Conservation (phyloP, 768 basidiomycete species). For the Pleurotus salmoneostramineus region DNA sequence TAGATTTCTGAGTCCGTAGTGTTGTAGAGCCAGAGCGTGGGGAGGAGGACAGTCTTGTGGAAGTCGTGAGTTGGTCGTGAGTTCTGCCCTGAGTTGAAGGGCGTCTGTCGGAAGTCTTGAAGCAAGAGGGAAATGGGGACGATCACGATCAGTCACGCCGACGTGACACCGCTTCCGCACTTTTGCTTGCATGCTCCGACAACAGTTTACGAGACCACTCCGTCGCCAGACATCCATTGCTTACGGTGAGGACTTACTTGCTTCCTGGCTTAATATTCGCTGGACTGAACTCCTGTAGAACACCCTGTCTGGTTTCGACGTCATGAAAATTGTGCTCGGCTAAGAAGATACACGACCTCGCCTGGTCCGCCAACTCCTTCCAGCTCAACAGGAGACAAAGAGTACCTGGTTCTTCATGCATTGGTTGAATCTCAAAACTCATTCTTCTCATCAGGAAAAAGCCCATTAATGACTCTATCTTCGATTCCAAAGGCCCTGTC, state of each 20-base stretch:
- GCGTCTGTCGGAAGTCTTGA: background rate
- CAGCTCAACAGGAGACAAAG: background rate
- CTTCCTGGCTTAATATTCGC: background rate
- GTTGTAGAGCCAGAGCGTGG: too few relatives aligned
- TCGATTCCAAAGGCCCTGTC: conserved; percentile 29
- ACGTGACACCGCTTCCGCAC: background rate
- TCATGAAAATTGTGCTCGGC: conserved; percentile 3
- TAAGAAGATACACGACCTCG: background rate
- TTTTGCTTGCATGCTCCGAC: background rate
- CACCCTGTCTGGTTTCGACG: background rate
- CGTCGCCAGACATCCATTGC: background rate
- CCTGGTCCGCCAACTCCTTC: background rate
- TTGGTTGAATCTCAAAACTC: background rate
- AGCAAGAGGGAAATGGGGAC: background rate
- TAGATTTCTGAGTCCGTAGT: too few relatives aligned
- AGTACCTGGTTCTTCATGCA: background rate
- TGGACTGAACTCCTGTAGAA: conserved; percentile 2
- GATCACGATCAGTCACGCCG: background rate
- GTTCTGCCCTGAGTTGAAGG: too few relatives aligned
- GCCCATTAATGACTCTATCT: conserved; percentile 23
- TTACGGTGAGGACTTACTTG: background rate
- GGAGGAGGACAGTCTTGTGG: too few relatives aligned
- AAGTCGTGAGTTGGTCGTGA: too few relatives aligned
- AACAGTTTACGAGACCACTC: background rate
- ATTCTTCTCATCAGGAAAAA: background rate